A percentile compares a stretch with the other conserved stretches of the same genome.
Evolutionary conservation across 805 yeast species (phyloP).

Genomic region (Blastobotrys muscicola): DNA sequence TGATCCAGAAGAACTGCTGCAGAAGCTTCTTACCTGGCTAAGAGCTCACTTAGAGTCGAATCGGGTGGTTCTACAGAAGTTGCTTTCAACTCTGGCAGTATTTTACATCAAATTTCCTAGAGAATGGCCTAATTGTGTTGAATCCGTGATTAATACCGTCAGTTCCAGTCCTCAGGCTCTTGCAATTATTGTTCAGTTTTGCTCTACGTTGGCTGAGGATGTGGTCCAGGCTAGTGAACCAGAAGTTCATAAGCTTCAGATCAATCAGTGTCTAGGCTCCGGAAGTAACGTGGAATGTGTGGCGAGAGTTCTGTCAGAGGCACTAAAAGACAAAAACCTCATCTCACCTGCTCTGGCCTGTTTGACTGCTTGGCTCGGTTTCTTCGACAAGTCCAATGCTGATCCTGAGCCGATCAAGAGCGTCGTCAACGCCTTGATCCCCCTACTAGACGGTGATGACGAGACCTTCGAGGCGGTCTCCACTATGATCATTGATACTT

Average conservation of each 20-base stretch:
- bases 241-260: not conserved
- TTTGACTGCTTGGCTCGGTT: too few species aligned
- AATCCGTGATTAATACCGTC: slow-evolving; percentile 12
- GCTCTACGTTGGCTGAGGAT: too few species aligned
- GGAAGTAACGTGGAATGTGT: not conserved
- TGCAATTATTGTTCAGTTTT: too few species aligned
- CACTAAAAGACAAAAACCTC: too few species aligned
- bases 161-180: not conserved
- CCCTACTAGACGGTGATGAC: not conserved
- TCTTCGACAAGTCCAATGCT: too few species aligned
- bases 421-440: not conserved
- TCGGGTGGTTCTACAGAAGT: slow-evolving; percentile 45
- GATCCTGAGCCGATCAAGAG: not conserved
- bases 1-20: slow-evolving; percentile 8
- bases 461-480: slow-evolving; percentile 2
- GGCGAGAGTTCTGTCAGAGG: not conserved
- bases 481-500: not conserved
- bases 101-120: slow-evolving; percentile 34
- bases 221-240: too few species aligned
- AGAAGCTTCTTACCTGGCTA: slow-evolving; percentile 18
- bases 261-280: not conserved
- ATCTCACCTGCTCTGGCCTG: too few species aligned
- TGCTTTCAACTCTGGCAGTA: slow-evolving; percentile 46
- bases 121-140: slow-evolving; percentile 31
- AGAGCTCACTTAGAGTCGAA: slow-evolving; percentile 2